Evolutionary conservation across 1,284 basidiomycete genomes (phyloP), one percentile per base, ranked within the genome.

Genomic region (Tausonia pullulans): DNA sequence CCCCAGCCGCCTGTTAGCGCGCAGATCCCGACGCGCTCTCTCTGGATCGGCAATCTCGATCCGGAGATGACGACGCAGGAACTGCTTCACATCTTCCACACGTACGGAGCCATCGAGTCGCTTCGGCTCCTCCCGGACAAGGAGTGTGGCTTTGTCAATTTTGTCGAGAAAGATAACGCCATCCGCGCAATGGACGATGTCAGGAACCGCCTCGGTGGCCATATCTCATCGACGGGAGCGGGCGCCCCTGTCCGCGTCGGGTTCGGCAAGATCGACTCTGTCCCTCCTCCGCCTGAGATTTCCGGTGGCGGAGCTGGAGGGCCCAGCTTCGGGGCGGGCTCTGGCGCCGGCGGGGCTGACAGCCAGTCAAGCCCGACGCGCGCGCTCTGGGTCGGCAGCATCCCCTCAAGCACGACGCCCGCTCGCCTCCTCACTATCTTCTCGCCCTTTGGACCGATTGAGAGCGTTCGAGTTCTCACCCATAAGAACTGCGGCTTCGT

Each of bases 21-120:
- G 9, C 90, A 96, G 76, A 88, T 90, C 56, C 95, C 96, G 39
- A 95, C 92, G 11, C 84, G 95, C 61, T 94, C 90, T 54, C 80
- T 98, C 54, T 98, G 95, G 94, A 95, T 98, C 72, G 95, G 95
- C 58, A 96, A 97, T 74, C 81, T 98, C 57, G 92, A 98, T 75
- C 88, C 88, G 67, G 87, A 87, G 60, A 90, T 94, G 60, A 92
- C 92, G 0, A 92, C 90, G 71, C 90, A 95, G 74, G 91, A 97
- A 72, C 84, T 98, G 62, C 89, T 96, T 67, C 86, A 88, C 69
- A 90, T 95, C 14, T 98, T 98, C 76, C 88, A 91, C 16, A 89
- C 89, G 0, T 98, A 98, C 73, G 95, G 95, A 60, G 89, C 92
- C 13, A 97, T 98, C 69, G 95, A 98, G 78, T 94, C 90, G 71